Conservation (phyloP, 768 basidiomycete species). For the Lentinula guzmanii region DNA sequence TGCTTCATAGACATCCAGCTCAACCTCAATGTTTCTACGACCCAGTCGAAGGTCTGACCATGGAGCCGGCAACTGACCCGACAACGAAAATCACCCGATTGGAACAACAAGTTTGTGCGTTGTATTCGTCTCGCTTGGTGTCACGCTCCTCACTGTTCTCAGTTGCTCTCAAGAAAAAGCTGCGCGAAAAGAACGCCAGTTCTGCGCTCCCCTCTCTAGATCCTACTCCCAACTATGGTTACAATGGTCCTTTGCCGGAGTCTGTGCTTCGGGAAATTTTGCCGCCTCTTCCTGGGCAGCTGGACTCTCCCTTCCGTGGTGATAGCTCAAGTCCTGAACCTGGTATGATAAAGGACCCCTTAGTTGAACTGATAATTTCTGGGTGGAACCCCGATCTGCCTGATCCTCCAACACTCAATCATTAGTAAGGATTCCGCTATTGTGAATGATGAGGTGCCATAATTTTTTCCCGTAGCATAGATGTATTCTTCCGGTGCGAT, state of each 20-base stretch:
- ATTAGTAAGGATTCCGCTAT: slow-evolving; percentile 52
- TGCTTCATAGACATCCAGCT: slow-evolving; percentile 58
- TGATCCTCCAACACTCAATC: slow-evolving; percentile 63
- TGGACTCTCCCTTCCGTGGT: slow-evolving; percentile 34
- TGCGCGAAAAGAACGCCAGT: slow-evolving; percentile 44
- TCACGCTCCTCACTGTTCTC: slow-evolving; percentile 2
- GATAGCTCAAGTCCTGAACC: slow-evolving; percentile 49
- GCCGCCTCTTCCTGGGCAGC: slow-evolving; percentile 39
- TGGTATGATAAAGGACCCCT: slow-evolving; percentile 39
- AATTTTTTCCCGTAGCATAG: slow-evolving; percentile 46
- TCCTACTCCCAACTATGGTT: slow-evolving; percentile 10
- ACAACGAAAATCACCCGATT: slow-evolving; percentile 69
- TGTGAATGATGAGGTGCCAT: background rate
- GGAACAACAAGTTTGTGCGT: slow-evolving; percentile 72
- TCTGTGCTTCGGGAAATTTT: slow-evolving; percentile 23
- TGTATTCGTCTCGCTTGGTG: slow-evolving; percentile 9
- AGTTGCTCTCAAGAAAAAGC: slow-evolving; percentile 60
- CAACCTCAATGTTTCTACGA: slow-evolving; percentile 86
- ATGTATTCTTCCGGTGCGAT: slow-evolving; percentile 84
- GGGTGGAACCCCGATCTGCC: slow-evolving; percentile 88
- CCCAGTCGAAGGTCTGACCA: slow-evolving; percentile 74
- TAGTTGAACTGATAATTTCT: slow-evolving; percentile 62
- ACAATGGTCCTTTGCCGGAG: too few relatives aligned
- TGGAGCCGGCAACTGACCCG: slow-evolving; percentile 77
- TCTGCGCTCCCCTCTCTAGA: background rate